Percentiles rank a stretch among this genome's conserved stretches.
Evolutionary conservation across 1,284 basidiomycete genomes (phyloP).

Genomic region (Apiotrichum brassicae): DNA sequence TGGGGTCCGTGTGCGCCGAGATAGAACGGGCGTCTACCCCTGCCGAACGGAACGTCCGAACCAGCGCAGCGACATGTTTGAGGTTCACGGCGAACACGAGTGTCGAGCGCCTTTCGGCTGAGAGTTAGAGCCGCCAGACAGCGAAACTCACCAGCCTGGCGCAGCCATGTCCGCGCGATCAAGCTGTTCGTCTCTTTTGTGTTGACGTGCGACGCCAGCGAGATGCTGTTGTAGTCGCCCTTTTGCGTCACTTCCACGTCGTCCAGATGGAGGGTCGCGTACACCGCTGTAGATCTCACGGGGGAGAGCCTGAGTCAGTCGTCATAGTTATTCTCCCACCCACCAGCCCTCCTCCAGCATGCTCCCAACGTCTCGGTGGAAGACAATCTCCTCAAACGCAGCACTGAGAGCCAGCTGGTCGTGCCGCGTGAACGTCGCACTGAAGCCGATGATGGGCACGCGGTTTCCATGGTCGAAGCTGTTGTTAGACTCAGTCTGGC

Average conservation of each 20-base stretch:
- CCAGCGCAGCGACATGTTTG: constrained; percentile 71
- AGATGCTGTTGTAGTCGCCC: constrained; percentile 72
- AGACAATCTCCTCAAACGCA: constrained; percentile 87
- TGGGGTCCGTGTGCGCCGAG: constrained; percentile 62
- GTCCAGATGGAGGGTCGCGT: constrained; percentile 64
- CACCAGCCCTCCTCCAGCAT: constrained; percentile 93
- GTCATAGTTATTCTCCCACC: constrained; percentile 16
- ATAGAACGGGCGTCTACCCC: constrained; percentile 84
- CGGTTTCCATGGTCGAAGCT: constrained; percentile 20
- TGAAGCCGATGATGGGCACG: constrained; percentile 88
- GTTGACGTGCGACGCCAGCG: constrained; percentile 72
- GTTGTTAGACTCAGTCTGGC: background rate
- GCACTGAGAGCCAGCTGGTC: constrained; percentile 83
- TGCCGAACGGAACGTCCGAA: constrained; percentile 62
- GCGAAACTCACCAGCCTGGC: constrained; percentile 59
- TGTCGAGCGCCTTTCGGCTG: constrained; percentile 69
- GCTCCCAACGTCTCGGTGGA: constrained; percentile 82
- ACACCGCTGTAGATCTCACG: constrained; percentile 73
- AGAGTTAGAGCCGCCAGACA: background rate
- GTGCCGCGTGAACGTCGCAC: constrained; percentile 87
- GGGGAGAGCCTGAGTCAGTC: constrained; percentile 83
- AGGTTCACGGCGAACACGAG: constrained; percentile 86
- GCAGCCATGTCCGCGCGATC: constrained; percentile 72
- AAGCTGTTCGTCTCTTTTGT: constrained; percentile 67
- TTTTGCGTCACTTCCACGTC: constrained; percentile 59